A percentile compares a stretch with the other conserved stretches of the same genome.
phyloP scores from a whole-genome alignment of 2,329 filamentous ascomycete species.

The Calonectria multiphialidica region DNA sequence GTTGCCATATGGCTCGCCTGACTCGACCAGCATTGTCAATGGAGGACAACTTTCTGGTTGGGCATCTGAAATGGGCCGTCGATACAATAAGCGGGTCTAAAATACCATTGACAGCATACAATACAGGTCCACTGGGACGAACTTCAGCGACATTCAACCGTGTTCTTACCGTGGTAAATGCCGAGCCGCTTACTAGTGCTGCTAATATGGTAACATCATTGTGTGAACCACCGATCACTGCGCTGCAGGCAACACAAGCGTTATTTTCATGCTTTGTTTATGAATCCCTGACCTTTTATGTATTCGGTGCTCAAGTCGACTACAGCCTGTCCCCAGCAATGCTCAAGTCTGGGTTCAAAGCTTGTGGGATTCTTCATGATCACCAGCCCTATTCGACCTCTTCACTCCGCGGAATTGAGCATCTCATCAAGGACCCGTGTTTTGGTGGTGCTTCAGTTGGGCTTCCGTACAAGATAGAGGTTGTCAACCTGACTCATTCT shows the following conservation, averaged over 20 bases:
- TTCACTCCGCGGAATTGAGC: slow-evolving; percentile 70
- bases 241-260: slow-evolving; percentile 72
- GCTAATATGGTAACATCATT: background rate
- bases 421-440: slow-evolving; percentile 71
- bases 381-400: slow-evolving; percentile 74
- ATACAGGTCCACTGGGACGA: slow-evolving; percentile 71
- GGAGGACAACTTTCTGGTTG: slow-evolving; percentile 72
- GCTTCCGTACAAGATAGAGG: slow-evolving; percentile 81
- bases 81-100: slow-evolving; percentile 50
- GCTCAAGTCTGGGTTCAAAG: slow-evolving; percentile 77
- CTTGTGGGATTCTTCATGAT: slow-evolving; percentile 76
- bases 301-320: slow-evolving; percentile 78
- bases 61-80: slow-evolving; percentile 64
- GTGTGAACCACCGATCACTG: slow-evolving; percentile 58
- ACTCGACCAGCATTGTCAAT: slow-evolving; percentile 66
- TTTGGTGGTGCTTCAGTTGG: slow-evolving; percentile 81
- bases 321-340: slow-evolving; percentile 83
- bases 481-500: slow-evolving; percentile 75
- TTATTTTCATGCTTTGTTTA: slow-evolving; percentile 76
- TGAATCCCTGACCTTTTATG: slow-evolving; percentile 78
- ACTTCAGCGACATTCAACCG: slow-evolving; percentile 76
- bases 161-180: slow-evolving; percentile 70
- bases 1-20: slow-evolving; percentile 73
- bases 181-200: slow-evolving; percentile 48
- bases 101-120: slow-evolving; percentile 72